Evolutionary conservation across 169 alveolate genomes (phyloP), one percentile per base, ranked within the genome.

Genomic region (Plasmodium blacklocki): DNA sequence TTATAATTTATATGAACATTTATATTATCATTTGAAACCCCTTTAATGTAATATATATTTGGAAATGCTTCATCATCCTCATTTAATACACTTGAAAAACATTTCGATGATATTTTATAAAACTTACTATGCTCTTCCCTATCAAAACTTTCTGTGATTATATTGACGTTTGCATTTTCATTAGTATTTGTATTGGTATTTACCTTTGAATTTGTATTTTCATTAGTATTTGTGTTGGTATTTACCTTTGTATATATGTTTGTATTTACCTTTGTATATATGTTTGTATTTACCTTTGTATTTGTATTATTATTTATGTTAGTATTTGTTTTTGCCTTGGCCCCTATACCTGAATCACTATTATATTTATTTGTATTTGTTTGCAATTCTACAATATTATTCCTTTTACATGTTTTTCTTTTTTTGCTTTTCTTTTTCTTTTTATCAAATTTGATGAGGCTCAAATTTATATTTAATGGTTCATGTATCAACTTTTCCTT

Each of bases 381-480:
- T 2, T 23, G 73, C 4, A 60, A 43, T n/a, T 56, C 29, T 11
- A 7, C 19, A 18, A 73, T n/a, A 5, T 73, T 29, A 26, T 54
- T 73, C 59, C 59, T 59, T 15, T 26, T 70, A n/a, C 59, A 23
- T 29, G 47, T 45, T 63, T 39, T 43, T 29, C 50, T 58, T 21
- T 52, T 70, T 52, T 68, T 59, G 47, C 52, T 50, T 83, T 71
- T 26, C 32, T 71, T 58, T 54, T 83, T 67, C 12, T 83, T 83
- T 29, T 83, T 68, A 50, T 83, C 91, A 70, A 70, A 83, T 83
- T 83, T 83, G 6, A 70, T 58, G 49, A 83, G 59, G 2, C 86
- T 63, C 58, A 83, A 62, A 70, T 83, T 83, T 39, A 83, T 70
- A 58, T 71, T 67, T 59, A 83, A 68, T 0, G 91, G 91, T 32